Evolutionary conservation across 306 rosid species (phyloP).

Genomic region (Castanea crenata): DNA sequence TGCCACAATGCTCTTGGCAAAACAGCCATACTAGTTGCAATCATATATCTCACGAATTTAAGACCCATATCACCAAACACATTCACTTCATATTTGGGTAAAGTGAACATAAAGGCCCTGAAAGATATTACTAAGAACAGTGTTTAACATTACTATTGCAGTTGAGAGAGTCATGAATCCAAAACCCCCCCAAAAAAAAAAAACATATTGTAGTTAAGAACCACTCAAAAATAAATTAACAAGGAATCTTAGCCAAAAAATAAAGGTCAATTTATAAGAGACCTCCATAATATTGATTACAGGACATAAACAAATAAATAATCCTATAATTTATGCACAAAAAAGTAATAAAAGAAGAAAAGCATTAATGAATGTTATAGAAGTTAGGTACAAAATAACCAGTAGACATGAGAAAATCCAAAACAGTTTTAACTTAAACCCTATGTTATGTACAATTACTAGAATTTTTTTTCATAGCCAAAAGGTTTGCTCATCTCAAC

Average conservation of each 20-base stretch:
- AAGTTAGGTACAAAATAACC: neutral
- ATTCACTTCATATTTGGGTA: too few species aligned
- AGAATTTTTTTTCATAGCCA: conserved; percentile 20
- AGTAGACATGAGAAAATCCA: neutral
- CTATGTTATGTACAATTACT: conserved; percentile 46
- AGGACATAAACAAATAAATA: neutral
- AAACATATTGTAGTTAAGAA: too few species aligned
- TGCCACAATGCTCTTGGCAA: too few species aligned
- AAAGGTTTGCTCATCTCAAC: conserved; percentile 28
- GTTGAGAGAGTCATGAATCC: too few species aligned
- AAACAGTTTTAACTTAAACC: neutral
- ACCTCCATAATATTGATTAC: neutral
- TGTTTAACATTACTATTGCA: too few species aligned
- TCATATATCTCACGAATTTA: too few species aligned
- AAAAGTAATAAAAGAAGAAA: neutral
- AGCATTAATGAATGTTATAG: neutral
- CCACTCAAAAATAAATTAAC: neutral
- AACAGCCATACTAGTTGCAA: too few species aligned
- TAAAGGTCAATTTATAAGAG: neutral
- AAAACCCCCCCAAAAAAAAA: too few species aligned
- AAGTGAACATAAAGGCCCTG: too few species aligned
- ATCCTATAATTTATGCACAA: neutral
- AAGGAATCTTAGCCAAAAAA: neutral
- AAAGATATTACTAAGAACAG: too few species aligned
- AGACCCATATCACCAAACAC: too few species aligned